Evolutionary conservation across 768 basidiomycete species (phyloP), one percentile per base, ranked within the genome.

Genomic region (Xerocomellus dryophilus): DNA sequence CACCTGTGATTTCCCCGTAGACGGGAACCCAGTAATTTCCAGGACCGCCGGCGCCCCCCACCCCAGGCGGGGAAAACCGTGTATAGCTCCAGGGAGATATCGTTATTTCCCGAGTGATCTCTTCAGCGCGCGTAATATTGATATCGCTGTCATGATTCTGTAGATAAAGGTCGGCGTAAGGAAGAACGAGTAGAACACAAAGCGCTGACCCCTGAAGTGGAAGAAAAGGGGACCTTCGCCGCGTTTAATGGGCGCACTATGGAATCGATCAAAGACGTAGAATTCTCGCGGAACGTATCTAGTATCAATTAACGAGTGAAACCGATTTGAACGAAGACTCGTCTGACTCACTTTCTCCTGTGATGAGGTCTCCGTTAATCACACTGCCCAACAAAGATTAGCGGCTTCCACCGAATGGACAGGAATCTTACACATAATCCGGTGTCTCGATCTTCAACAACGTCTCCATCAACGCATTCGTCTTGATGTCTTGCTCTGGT

Each of bases 21-120:
- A 90, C 81, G 4, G 88, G 88, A 34, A 90, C 84, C 88, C 88
- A 89, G 61, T 88, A 89, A 57, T 83, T 88, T 29, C 82, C 85
- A 2, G 82, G 80, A 8, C 87, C 86, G 25, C 77, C 79, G 23
- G 66, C 62, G 0, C 86, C 86, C 8, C 87, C 85, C n/a, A 87
- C 74, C 10, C 83, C 81, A 12, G 73, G 64, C 2, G 85, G 84
- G 4, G 83, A 77, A 53, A 71, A 58, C 7, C 85, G 81, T 0
- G 86, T 88, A 62, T 88, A 88, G 58, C 82, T 84, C 39, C 79
- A 40, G 5, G 72, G 72, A 1, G 85, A 81, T 32, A 82, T 76
- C 36, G 69, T 62, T 43, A 77, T 77, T 61, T 89, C 86, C 6
- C 83, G 80, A n/a, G 67, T 58, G 43, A 89, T 86, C 53, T 89